Base-by-base conservation (phyloP, 1,139 yeast genomes). In the Kodamaea fungicola region DNA sequence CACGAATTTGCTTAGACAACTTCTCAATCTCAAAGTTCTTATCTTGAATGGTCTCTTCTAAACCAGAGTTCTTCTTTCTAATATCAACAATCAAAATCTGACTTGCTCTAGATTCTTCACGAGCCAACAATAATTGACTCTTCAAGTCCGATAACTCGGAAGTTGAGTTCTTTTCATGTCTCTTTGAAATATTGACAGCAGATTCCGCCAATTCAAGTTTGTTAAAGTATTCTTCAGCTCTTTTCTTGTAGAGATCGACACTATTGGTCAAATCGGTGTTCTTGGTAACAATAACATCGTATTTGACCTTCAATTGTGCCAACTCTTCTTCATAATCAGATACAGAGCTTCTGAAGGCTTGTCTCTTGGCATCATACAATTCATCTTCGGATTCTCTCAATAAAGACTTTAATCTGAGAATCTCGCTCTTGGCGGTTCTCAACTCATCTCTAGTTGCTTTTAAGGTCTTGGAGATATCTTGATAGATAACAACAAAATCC, bases 171-270 rank as follows among this genome's bases (percentile, higher is more conserved):
- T 73, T 73, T 52, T 83, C 90, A 12, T 83, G 79, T 46, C 86
- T 69, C 47, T 66, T 67, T 3, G 88, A 78, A 35, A 79, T 74
- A 33, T 74, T 67, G 2, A 85, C 78, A 2, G 88, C 83, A 34
- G 82, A 71, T 52, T 90, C 96, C 1, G 95, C 92, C 42, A 78
- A 74, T 51, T 88, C 95, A 27, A 89, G 66, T 49, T 86, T 85
- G 42, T 72, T 70, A 50, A 75, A 79, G 52, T 87, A 85, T 46
- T 83, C 87, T 33, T 86, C 92, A 10, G 95, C 80, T 41, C 96
- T 74, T 29, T 68, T 63, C 52, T 80, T 83, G 59, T 84, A 88
- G 28, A 85, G 64, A 24, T 76, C 78, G 30, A 83, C 63, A 29
- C 78, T 69, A 32, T 74, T 71, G 1, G 63, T 57, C 25, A 84